Conservation (phyloP, 2,329 filamentous ascomycete species). For the Pestalotiopsis sp. region DNA sequence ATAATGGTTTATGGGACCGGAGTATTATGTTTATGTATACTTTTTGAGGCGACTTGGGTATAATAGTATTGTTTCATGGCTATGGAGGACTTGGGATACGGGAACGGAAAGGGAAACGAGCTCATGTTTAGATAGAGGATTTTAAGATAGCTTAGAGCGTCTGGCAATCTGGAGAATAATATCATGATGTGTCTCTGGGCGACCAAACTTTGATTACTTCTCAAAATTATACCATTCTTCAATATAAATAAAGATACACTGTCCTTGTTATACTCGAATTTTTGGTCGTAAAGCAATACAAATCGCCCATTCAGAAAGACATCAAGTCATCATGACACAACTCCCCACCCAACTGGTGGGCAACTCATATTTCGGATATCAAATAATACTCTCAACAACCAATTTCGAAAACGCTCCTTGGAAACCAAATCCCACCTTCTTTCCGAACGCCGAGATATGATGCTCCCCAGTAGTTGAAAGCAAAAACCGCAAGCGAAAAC, state of each 20-base stretch:
- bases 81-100: not conserved
- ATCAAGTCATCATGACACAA: not conserved
- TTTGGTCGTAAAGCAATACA: too few species aligned
- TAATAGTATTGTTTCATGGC: not conserved
- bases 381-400: not conserved
- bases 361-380: not conserved
- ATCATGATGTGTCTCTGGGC: too few species aligned
- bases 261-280: too few species aligned
- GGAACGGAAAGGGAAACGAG: not conserved
- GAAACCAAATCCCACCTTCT: not conserved
- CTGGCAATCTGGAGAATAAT: not conserved
- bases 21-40: too few species aligned
- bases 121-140: not conserved
- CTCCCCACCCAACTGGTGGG: not conserved
- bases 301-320: not conserved
- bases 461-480: not conserved
- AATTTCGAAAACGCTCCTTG: not conserved
- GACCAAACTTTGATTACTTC: too few species aligned
- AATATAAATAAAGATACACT: not conserved
- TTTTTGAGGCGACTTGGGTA: too few species aligned
- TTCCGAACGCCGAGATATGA: slow-evolving; percentile 7
- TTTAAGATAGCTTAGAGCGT: not conserved
- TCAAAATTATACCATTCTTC: not conserved
- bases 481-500: not conserved
- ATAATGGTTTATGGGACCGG: too few species aligned